These are phyloP conservation scores for Quercus agrifolia DNA, from an alignment of 306 rosid genomes.

Conservation along the genomic window DNA sequence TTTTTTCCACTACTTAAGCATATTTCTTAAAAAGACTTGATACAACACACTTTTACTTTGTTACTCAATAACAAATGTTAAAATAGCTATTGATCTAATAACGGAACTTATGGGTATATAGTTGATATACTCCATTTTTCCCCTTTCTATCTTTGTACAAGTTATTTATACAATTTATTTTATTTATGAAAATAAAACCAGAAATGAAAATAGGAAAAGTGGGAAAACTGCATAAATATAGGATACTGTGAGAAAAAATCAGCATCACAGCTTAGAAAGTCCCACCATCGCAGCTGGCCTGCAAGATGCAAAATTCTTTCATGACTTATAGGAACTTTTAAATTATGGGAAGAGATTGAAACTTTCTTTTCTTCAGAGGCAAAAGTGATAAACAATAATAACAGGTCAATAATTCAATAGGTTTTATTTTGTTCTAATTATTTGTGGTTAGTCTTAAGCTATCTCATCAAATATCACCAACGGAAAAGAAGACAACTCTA, in stretches of 20 bases:
- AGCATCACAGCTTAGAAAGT: slow-evolving; percentile 45
- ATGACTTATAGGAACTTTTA: neutral
- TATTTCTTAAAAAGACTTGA: neutral
- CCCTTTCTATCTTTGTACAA: too few species aligned
- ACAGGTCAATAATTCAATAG: too few species aligned
- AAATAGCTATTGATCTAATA: neutral
- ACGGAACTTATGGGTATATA: too few species aligned
- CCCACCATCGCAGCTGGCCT: slow-evolving; percentile 47
- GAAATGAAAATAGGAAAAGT: too few species aligned
- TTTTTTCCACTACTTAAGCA: neutral
- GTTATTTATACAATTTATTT: too few species aligned
- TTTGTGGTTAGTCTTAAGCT: too few species aligned
- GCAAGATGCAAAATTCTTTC: slow-evolving; percentile 39
- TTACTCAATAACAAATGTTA: neutral
- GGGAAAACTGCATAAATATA: neutral
- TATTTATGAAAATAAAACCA: too few species aligned
- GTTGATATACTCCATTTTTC: too few species aligned
- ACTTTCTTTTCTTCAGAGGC: neutral
- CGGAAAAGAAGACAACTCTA: too few species aligned
- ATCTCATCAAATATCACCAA: too few species aligned
- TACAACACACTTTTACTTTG: neutral
- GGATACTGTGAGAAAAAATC: slow-evolving; percentile 3
- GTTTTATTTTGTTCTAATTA: too few species aligned
- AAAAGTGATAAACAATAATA: too few species aligned
- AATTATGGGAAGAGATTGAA: neutral